Base-by-base conservation (phyloP, 768 basidiomycete species). In the Termitomyces sp. region DNA sequence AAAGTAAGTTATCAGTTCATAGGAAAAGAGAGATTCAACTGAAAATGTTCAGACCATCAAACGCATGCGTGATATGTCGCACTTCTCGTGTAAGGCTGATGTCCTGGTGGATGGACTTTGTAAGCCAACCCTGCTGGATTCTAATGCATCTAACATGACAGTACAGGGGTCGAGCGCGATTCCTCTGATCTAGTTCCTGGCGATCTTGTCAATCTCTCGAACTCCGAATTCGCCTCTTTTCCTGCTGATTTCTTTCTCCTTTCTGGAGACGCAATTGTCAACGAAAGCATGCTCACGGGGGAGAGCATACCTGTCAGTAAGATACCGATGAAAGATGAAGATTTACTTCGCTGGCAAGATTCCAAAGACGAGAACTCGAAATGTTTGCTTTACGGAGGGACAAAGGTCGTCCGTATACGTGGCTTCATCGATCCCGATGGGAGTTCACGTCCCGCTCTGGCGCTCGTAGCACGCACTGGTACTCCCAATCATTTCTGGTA, bases 221-320 rank as follows among this genome's bases (percentile, higher is more conserved):
- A 84, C 32, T 80, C 90, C 1, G 79, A 82, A 24, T 77, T 95
- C 8, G 72, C 80, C 9, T 70, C 85, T 32, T 77, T 99, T 60
- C 97, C 97, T 3, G 90, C 92, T 14, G 97, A 99, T 68, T 77
- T 96, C 59, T 82, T 98, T 60, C 78, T 99, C 8, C 83, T 99
- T 28, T 91, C 93, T 2, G 97, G 97, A 1, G 97, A 99, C 68
- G 93, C 94, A 1, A 96, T 99, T 55, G 88, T 98, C 49, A 98
- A 98, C 68, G 97, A 99, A 72, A 96, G 93, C 59, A 98, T 99
- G 97, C 82, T 99, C 22, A 98, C 97, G 0, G 97, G 97, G 12
- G 97, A 99, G 71, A 97, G 94, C 60, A 92, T 99, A 0, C 97
- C 97, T 2, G 93, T 99, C 50, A 90, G 90, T 67, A 99, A 99